Percentiles rank a stretch among this genome's conserved stretches.
phyloP scores from a whole-genome alignment of 202 grass and related monocot species.

The Carex sylvatica region DNA sequence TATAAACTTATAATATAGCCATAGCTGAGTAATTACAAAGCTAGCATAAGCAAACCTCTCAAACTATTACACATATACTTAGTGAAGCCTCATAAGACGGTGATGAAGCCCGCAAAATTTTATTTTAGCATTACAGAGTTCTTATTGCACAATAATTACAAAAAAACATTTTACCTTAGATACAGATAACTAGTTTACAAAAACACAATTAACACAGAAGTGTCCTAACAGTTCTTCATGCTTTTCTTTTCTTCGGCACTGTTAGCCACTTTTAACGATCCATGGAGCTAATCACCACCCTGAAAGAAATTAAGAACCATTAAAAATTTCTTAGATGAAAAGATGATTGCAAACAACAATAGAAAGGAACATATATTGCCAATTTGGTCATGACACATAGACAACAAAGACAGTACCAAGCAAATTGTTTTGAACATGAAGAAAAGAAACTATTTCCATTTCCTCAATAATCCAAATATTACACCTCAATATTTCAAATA shows the following conservation, averaged over 20 bases:
- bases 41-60: not conserved
- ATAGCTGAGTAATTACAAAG: not conserved
- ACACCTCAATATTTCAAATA: not conserved
- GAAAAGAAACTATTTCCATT: not conserved
- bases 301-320: not conserved
- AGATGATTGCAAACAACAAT: not conserved
- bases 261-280: not conserved
- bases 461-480: not conserved
- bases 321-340: not conserved
- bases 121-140: not conserved
- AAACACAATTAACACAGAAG: not conserved
- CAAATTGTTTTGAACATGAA: not conserved
- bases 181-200: constrained; percentile 12
- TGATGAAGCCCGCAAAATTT: not conserved
- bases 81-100: not conserved
- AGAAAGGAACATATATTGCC: not conserved
- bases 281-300: constrained; percentile 24
- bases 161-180: not conserved
- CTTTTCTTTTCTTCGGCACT: not conserved
- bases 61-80: not conserved
- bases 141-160: constrained; percentile 15
- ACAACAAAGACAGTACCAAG: not conserved
- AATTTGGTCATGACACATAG: not conserved
- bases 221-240: constrained; percentile 2
- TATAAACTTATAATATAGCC: not conserved